A percentile compares a stretch with the other conserved stretches of the same genome.
Evolutionary conservation across 164 flowering plant species (phyloP).

Genomic region (Warburgia ugandensis): DNA sequence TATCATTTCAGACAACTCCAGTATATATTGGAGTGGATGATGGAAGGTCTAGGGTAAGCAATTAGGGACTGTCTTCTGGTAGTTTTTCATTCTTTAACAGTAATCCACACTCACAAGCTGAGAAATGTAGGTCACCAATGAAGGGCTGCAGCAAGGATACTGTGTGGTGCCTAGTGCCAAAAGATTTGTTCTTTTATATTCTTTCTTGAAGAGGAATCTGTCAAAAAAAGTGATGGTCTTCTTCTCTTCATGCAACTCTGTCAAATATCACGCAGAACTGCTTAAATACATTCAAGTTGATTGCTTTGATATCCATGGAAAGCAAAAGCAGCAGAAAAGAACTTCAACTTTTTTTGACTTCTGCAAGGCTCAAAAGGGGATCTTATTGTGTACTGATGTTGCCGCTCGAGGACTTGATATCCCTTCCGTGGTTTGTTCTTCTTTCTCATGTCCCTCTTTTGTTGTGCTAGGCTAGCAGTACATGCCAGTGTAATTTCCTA

Average conservation of each 20-base stretch:
- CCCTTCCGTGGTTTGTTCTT: slow-evolving; percentile 66
- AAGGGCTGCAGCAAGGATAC: slow-evolving; percentile 85
- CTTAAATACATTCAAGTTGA: slow-evolving; percentile 67
- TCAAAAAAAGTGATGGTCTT: slow-evolving; percentile 96
- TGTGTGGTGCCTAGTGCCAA: slow-evolving; percentile 69
- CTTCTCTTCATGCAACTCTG: slow-evolving; percentile 93
- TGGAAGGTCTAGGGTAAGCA: slow-evolving; percentile 82
- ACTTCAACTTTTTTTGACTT: slow-evolving; percentile 79
- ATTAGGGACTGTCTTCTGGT: too few relatives aligned
- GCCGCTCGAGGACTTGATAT: slow-evolving; percentile 97
- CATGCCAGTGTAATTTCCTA: not conserved
- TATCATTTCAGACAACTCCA: slow-evolving; percentile 71
- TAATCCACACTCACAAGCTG: slow-evolving; percentile 2
- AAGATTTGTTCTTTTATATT: slow-evolving; percentile 68
- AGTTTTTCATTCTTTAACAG: not conserved
- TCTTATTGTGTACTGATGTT: slow-evolving; percentile 90
- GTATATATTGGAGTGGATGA: slow-evolving; percentile 89
- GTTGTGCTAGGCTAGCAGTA: not conserved
- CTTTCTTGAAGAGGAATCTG: slow-evolving; percentile 75
- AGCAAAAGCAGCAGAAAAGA: slow-evolving; percentile 82
- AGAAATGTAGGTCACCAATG: slow-evolving; percentile 69
- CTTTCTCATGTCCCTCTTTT: not conserved
- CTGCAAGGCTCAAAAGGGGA: slow-evolving; percentile 80
- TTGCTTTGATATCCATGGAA: slow-evolving; percentile 84
- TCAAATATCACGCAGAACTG: slow-evolving; percentile 79